phyloP scores from a whole-genome alignment of 345 rosid species.

The Atalantia buxifolia region DNA sequence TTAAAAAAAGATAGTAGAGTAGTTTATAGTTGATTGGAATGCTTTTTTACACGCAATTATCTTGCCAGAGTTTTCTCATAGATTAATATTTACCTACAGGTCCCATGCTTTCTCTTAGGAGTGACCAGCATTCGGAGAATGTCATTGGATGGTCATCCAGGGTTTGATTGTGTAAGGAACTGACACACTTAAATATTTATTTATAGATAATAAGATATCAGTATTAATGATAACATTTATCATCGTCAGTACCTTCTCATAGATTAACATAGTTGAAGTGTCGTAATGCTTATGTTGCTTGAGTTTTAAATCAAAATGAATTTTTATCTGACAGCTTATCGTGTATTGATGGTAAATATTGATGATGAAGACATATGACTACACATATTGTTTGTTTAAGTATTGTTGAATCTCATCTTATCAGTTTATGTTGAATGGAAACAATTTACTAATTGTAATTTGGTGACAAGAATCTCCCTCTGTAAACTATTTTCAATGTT shows the following conservation, averaged over 20 bases:
- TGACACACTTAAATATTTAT: slow-evolving; percentile 2
- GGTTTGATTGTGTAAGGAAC: slow-evolving; percentile 74
- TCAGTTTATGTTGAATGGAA: not conserved
- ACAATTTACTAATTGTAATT: not conserved
- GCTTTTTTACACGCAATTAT: not conserved
- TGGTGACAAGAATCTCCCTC: not conserved
- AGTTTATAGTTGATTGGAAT: not conserved
- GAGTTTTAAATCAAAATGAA: not conserved
- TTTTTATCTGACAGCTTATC: not conserved
- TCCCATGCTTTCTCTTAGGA: slow-evolving; percentile 81
- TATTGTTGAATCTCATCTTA: not conserved
- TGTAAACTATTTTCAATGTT: not conserved
- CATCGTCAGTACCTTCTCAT: not conserved
- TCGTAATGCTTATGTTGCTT: not conserved
- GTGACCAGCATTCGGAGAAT: slow-evolving; percentile 75
- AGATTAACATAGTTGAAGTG: not conserved
- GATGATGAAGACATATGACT: too few relatives aligned
- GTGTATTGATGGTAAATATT: too few relatives aligned
- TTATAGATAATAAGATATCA: not conserved
- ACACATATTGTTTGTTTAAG: too few relatives aligned
- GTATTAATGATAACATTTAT: not conserved
- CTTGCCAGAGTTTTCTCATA: slow-evolving; percentile 13
- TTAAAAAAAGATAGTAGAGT: not conserved
- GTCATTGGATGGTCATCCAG: slow-evolving; percentile 80
- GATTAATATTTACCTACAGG: slow-evolving; percentile 34